These are phyloP conservation scores for Acanthamoeba rhysodes DNA, from an alignment of 208 protist species.

Conservation along the genomic window DNA sequence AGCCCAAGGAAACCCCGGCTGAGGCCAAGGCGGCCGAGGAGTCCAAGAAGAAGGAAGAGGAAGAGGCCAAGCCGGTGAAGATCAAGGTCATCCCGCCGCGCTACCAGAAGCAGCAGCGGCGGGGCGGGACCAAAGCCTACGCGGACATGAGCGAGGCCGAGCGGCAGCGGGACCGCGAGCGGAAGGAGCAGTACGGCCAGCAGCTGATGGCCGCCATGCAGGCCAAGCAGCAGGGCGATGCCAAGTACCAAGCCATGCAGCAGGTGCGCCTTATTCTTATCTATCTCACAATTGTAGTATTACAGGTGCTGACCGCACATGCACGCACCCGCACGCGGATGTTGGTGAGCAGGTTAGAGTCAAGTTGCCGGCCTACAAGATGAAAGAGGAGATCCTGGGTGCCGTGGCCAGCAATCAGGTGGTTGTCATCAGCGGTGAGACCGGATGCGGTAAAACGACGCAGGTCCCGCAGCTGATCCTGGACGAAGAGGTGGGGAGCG, in stretches of 20 bases:
- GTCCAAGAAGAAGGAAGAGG: constrained; percentile 8
- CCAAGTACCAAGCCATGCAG: constrained; percentile 47
- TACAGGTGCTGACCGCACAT: no score
- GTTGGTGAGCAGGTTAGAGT: background rate
- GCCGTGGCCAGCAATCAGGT: constrained; percentile 84
- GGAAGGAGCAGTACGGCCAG: background rate
- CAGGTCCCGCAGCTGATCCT: constrained; percentile 97
- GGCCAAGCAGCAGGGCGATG: background rate
- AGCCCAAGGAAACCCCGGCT: background rate
- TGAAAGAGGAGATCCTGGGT: constrained; percentile 3
- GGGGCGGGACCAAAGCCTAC: background rate
- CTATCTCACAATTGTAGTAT: no score
- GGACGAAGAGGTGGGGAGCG: constrained; percentile 83
- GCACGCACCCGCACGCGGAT: background rate
- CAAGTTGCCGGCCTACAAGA: constrained; percentile 47
- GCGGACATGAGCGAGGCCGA: constrained; percentile 14
- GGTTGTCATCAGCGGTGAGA: constrained; percentile 96
- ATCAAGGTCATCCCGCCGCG: constrained; percentile 41
- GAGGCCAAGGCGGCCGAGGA: background rate
- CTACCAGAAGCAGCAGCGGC: constrained; percentile 5
- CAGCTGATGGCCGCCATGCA: constrained; percentile 2
- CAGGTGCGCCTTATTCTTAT: background rate
- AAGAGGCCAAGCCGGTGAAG: background rate
- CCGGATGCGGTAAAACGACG: constrained; percentile 98
- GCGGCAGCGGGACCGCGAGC: background rate